Evolutionary conservation across 805 yeast genomes (phyloP), one percentile per base, ranked within the genome.

Genomic region (Saccharomycopsis babjevae): DNA sequence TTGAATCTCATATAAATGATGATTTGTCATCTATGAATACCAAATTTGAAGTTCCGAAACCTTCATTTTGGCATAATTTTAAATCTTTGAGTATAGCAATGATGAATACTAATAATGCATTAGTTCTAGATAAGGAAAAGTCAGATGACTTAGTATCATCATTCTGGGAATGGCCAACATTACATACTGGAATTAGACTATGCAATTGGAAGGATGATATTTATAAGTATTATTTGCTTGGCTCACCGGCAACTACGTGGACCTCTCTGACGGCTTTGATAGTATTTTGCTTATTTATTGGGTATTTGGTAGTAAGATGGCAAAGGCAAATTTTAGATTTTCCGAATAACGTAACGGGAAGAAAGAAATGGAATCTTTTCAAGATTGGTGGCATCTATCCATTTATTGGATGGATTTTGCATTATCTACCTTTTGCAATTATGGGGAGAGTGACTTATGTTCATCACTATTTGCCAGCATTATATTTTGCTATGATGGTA

Each of bases 91-190:
- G 88, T 69, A 82, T 85, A 68, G 93, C 92, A 1, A 88, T 88
- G 96, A 87, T 88, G 83, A 88, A 92, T 8, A 84, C 93, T 11
- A 88, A 88, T 70, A 88, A 86, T 68, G 96, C 93, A 0, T 76
- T 88, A 66, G 79, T 88, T 28, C 92, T 93, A 4, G 94, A 88
- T 69, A 73, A 76, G 1, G 93, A 88, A 67, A 87, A 86, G 67
- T 81, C 75, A 64, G 96, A 88, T 69, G 79, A 78, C 59, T 74
- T 88, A 61, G 84, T 90, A 0, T 84, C 91, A 11, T 72, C 77
- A 59, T 87, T 88, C 71, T 88, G 93, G 93, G 88, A 88, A 76
- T 88, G 96, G 96, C 96, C 96, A 56, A 81, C 85, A 13, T 76
- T 87, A 68, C 78, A 83, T 62, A 79, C 77, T 56, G 96, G 96